A percentile compares a stretch with the other conserved stretches of the same genome.
Evolutionary conservation across 805 yeast genomes (phyloP).

Genomic region (Blastobotrys muscicola): DNA sequence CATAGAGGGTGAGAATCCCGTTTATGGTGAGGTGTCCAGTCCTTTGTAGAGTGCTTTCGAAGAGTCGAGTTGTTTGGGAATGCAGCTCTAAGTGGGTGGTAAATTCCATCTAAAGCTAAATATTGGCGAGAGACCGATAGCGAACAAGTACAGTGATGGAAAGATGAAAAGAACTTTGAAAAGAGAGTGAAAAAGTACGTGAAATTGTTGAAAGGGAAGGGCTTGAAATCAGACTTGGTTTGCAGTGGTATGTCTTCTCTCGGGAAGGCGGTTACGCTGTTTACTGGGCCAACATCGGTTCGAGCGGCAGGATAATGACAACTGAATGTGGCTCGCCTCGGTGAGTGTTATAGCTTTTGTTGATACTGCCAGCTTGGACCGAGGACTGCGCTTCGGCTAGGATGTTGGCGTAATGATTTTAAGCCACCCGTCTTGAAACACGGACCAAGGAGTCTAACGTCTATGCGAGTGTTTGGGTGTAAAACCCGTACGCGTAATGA

Average conservation of each 20-base stretch:
- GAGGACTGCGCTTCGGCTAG: constrained; percentile 32
- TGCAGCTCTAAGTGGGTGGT: constrained; percentile 35
- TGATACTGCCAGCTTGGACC: constrained; percentile 21
- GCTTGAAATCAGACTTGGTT: constrained; percentile 33
- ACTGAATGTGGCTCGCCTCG: constrained; percentile 28
- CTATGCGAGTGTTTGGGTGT: constrained; percentile 36
- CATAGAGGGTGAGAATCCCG: constrained; percentile 34
- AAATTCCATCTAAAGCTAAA: constrained; percentile 37
- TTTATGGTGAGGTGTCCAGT: constrained; percentile 20
- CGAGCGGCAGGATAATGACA: constrained; percentile 29
- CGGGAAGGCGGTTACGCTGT: constrained; percentile 26
- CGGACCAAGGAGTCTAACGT: constrained; percentile 37
- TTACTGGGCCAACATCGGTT: constrained; percentile 32
- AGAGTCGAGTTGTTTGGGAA: constrained; percentile 34
- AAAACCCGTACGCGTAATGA: constrained; percentile 34
- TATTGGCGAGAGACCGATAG: constrained; percentile 41
- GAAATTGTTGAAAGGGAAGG: constrained; percentile 39
- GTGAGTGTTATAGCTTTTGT: constrained; percentile 28
- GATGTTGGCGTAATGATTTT: constrained; percentile 32
- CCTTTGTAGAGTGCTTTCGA: constrained; percentile 28
- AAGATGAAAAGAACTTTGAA: constrained; percentile 38
- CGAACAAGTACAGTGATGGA: constrained; percentile 40
- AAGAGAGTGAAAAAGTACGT: constrained; percentile 38
- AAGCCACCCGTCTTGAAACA: constrained; percentile 32
- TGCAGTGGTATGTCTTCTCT: constrained; percentile 19